These are phyloP conservation scores for Stagonosporopsis cucurbitacearum DNA, from an alignment of 2,329 filamentous ascomycete species.

Conservation along the genomic window DNA sequence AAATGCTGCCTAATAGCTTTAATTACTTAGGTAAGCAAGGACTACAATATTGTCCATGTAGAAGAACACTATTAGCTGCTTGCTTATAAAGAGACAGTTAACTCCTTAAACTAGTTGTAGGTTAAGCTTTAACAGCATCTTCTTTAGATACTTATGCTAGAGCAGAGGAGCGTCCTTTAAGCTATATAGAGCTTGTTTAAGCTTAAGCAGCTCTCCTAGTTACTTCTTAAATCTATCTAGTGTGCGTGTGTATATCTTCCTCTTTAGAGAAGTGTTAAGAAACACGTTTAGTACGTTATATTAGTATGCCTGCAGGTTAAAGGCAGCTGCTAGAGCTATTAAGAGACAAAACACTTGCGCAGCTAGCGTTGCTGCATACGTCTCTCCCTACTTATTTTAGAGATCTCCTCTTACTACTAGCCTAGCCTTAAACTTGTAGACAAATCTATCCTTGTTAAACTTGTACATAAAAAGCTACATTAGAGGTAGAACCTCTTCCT, in stretches of 20 bases:
- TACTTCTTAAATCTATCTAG: too few species aligned
- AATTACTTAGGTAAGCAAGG: conserved; percentile 2
- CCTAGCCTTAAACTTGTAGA: conserved; percentile 23
- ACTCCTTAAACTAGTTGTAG: conserved; percentile 16
- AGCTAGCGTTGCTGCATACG: conserved; percentile 24
- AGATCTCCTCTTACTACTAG: conserved; percentile 24
- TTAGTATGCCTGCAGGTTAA: conserved; percentile 24
- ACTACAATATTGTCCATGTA: conserved; percentile 13
- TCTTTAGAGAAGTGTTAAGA: conserved; percentile 23
- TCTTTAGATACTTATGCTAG: conserved; percentile 23
- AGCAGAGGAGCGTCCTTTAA: conserved; percentile 27
- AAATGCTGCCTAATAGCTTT: conserved; percentile 7
- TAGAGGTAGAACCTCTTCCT: too few species aligned
- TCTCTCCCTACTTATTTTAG: conserved; percentile 14
- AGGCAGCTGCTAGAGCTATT: conserved; percentile 28
- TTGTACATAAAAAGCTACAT: too few species aligned
- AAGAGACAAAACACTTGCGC: conserved; percentile 4
- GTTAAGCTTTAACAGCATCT: conserved; percentile 18
- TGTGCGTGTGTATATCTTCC: too few species aligned
- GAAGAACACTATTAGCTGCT: conserved; percentile 19
- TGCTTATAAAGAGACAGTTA: too few species aligned
- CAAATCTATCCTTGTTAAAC: too few species aligned
- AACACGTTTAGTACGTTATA: conserved; percentile 33
- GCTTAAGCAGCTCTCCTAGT: too few species aligned
- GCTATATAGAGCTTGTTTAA: conserved; percentile 30